Evolutionary conservation across 192 early-diverging fungal species (phyloP).

Genomic region (Obelidium mucronatum): DNA sequence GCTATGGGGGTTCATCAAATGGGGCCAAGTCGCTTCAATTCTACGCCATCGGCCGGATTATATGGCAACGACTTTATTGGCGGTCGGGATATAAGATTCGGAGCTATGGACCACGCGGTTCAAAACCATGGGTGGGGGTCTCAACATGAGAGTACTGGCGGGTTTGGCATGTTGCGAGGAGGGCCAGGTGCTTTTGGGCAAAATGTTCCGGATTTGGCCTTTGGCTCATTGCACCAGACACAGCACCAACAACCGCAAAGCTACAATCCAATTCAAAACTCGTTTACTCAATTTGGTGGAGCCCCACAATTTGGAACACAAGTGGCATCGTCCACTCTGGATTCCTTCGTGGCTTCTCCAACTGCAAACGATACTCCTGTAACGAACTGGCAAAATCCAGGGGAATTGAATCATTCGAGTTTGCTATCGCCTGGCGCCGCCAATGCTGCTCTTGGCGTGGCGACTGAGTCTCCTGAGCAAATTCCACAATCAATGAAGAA

Average conservation of each 20-base stretch:
- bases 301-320: conserved; percentile 24
- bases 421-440: background rate
- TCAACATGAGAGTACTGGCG: background rate
- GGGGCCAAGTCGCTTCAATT: background rate
- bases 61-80: conserved; percentile 8
- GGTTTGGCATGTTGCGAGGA: background rate
- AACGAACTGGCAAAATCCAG: background rate
- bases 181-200: conserved; percentile 12
- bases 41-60: background rate
- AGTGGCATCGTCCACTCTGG: background rate
- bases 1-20: background rate
- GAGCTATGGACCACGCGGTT: conserved; percentile 6
- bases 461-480: background rate
- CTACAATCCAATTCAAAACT: background rate
- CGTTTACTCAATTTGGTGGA: conserved; percentile 17
- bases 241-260: conserved; percentile 2
- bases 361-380: background rate
- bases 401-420: background rate
- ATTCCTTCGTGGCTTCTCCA: background rate
- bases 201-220: conserved; percentile 15
- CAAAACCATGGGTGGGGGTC: background rate
- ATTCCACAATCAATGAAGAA: background rate
- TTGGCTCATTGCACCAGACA: background rate
- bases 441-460: background rate
- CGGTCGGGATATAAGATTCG: conserved; percentile 7